phyloP scores from a whole-genome alignment of 345 rosid genomes.

The Trapa bicornis region DNA sequence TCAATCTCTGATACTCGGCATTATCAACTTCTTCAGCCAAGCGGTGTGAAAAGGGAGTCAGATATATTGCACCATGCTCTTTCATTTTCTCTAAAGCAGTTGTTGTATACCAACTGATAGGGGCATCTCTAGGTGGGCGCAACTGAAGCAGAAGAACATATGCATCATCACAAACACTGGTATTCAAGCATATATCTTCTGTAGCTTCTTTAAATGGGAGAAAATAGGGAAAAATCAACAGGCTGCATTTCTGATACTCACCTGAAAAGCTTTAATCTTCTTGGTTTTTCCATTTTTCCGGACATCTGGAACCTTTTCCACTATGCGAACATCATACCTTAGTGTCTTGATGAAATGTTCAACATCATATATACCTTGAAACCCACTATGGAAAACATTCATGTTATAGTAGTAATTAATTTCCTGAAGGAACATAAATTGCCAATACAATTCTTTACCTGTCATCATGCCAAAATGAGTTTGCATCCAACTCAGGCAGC shows the following conservation, averaged over 20 bases:
- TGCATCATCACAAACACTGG: not conserved
- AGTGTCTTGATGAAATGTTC: slow-evolving; percentile 77
- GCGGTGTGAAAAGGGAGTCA: slow-evolving; percentile 97
- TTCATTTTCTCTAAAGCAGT: slow-evolving; percentile 79
- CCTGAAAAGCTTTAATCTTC: slow-evolving; percentile 91
- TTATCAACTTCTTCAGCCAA: slow-evolving; percentile 89
- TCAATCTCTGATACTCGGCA: slow-evolving; percentile 84
- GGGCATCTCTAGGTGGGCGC: slow-evolving; percentile 91
- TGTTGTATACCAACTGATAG: slow-evolving; percentile 76
- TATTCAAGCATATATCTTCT: not conserved
- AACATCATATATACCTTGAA: slow-evolving; percentile 90
- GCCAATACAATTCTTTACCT: slow-evolving; percentile 32
- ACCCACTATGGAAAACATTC: slow-evolving; percentile 44
- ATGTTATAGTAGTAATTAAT: not conserved
- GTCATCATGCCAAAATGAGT: slow-evolving; percentile 98
- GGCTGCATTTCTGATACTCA: slow-evolving; percentile 10
- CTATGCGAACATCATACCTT: slow-evolving; percentile 72
- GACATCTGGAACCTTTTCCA: slow-evolving; percentile 79
- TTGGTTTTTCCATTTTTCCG: slow-evolving; percentile 77
- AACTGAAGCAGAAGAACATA: slow-evolving; percentile 27
- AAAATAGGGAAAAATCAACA: not conserved
- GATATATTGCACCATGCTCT: slow-evolving; percentile 87
- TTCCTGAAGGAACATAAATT: not conserved
- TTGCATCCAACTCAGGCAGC: slow-evolving; percentile 91
- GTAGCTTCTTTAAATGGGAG: not conserved